Evolutionary conservation across 2,329 filamentous ascomycete genomes (phyloP).

Genomic region (Bipolaris zeicola): DNA sequence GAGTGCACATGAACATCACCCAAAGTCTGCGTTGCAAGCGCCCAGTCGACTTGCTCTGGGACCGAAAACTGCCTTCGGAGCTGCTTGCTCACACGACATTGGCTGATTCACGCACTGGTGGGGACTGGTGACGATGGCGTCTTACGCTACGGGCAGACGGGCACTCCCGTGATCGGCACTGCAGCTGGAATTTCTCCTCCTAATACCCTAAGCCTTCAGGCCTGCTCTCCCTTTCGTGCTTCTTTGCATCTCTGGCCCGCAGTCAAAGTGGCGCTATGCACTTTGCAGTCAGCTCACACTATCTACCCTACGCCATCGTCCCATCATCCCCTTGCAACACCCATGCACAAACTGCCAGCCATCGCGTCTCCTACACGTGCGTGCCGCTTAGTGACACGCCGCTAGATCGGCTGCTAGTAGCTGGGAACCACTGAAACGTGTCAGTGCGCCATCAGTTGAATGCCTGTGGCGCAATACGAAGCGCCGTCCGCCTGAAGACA

Average conservation of each 20-base stretch:
- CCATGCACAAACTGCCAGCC: not conserved
- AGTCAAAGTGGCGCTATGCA: not conserved
- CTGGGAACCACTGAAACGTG: constrained; percentile 8
- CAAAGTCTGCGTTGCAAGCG: not conserved
- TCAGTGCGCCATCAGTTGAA: constrained; percentile 2
- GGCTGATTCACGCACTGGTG: constrained; percentile 3
- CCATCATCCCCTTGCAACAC: not conserved
- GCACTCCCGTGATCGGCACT: constrained; percentile 26
- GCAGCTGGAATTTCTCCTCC: constrained; percentile 1
- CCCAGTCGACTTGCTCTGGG: not conserved
- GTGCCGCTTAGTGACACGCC: not conserved
- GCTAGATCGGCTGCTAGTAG: constrained; percentile 3
- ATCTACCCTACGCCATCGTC: not conserved
- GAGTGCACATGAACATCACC: not conserved
- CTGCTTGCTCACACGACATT: not conserved
- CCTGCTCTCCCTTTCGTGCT: not conserved
- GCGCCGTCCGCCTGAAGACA: not conserved
- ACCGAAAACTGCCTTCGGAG: not conserved
- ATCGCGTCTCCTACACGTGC: not conserved
- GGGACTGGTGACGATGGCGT: constrained; percentile 5
- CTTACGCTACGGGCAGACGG: constrained; percentile 16
- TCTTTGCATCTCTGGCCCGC: not conserved
- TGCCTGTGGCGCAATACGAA: not conserved
- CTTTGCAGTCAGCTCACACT: not conserved
- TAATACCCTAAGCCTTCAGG: not conserved